Base-by-base conservation (phyloP, 2,329 filamentous ascomycete genomes). In the Penicillium polonicum region DNA sequence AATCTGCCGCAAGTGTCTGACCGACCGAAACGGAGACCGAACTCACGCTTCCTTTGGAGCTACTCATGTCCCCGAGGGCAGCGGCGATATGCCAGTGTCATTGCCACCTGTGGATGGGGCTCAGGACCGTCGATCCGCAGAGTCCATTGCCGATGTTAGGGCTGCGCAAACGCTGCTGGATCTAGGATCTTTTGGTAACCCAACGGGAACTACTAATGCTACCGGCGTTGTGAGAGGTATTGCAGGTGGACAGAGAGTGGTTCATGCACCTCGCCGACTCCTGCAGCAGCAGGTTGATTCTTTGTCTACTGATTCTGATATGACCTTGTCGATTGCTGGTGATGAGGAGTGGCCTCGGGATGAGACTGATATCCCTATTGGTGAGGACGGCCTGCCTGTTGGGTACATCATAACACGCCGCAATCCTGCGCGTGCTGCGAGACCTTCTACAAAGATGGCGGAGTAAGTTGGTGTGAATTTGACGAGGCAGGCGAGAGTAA, bases 401-500 rank as follows among this genome's bases (percentile, higher is more conserved):
- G 54, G 52, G 0, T 51, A 55, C 4, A 38, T 55, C 9, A 51
- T 58, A 19, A 56, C 56, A 19, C 54, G 60, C 2, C 58, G 60
- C 2, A 62, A 62, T 21, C 60, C 60, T n/a, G 41, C 29, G 23
- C 60, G 60, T 31, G 52, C 35, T 19, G 60, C 60, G n/a, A 58
- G 60, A 44, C 58, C 58, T 23, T 46, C 58, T 9, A 39, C 52
- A 10, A 39, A 48, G 33, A 50, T 60, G 58, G 36, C 46, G 13
- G 49, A 50, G 13, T 58, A 35, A 55, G n/a, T 27, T 5, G 3
- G 5, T 41, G 19, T 8, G 19, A 25, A 13, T 27, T 6, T n/a
- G 4, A 17, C 2, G 10, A 23, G 19, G 1, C 8, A 10, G 27
- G 15, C 3, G 8, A 42, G 12, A 21, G 12, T 5, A 50, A 17